A percentile compares a stretch with the other conserved stretches of the same genome.
Evolutionary conservation across 2,329 filamentous ascomycete species (phyloP).

Genomic region (Shiraia bambusicola): DNA sequence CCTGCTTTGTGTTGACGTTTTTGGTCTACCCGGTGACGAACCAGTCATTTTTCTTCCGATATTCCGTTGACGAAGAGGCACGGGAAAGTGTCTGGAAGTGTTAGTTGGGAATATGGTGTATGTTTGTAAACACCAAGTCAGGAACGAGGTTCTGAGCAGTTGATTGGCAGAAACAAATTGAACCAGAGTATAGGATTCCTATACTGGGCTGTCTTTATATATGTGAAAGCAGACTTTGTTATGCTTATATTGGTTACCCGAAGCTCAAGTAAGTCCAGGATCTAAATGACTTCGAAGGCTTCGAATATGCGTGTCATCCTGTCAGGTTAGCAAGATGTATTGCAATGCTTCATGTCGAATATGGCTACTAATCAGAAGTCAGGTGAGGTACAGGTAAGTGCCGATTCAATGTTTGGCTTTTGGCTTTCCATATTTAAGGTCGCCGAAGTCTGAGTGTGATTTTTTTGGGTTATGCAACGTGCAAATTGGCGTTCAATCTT

Average conservation of each 20-base stretch:
- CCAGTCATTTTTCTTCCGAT: slow-evolving; percentile 31
- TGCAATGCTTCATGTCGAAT: neutral
- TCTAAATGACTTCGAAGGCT: slow-evolving; percentile 1
- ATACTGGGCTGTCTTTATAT: slow-evolving; percentile 3
- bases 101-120: neutral
- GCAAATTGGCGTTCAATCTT: neutral
- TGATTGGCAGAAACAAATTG: neutral
- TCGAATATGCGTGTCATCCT: neutral
- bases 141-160: slow-evolving; percentile 18
- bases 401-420: slow-evolving; percentile 5
- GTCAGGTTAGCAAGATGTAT: neutral
- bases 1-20: slow-evolving; percentile 32
- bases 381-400: slow-evolving; percentile 1
- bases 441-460: slow-evolving; percentile 2
- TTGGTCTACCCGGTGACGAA: slow-evolving; percentile 28
- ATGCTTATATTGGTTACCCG: neutral
- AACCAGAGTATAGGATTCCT: neutral
- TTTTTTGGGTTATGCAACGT: neutral
- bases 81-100: slow-evolving; percentile 28
- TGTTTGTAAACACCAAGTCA: slow-evolving; percentile 11
- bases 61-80: slow-evolving; percentile 28
- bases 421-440: neutral
- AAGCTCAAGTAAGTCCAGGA: neutral
- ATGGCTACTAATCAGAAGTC: neutral
- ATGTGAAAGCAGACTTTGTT: neutral